Conservation (phyloP, 2,329 filamentous ascomycete genomes). For the Aspergillus melleus region DNA sequence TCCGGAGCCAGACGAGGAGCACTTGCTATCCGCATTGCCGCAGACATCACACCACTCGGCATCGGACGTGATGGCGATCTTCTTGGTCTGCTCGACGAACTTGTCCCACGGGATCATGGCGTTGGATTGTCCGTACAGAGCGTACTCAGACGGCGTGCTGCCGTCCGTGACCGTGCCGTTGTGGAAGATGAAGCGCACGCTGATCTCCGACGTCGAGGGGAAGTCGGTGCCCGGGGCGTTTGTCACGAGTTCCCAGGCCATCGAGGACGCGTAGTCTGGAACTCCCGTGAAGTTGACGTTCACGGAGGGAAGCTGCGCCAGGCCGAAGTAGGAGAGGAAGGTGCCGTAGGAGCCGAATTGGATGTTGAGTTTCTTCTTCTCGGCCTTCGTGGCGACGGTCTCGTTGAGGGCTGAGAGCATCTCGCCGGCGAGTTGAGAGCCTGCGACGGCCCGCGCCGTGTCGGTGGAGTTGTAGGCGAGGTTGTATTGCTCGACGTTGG, state of each 20-base stretch:
- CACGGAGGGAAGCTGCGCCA: constrained; percentile 51
- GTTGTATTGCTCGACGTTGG: constrained; percentile 77
- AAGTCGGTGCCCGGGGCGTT: constrained; percentile 44
- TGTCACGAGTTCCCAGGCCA: constrained; percentile 74
- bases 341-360: constrained; percentile 64
- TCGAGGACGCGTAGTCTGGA: constrained; percentile 79
- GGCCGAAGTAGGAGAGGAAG: constrained; percentile 63
- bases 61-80: constrained; percentile 66
- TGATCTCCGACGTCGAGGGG: constrained; percentile 51
- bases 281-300: constrained; percentile 70
- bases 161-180: constrained; percentile 57
- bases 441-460: constrained; percentile 51
- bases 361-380: constrained; percentile 46
- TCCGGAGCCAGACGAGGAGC: constrained; percentile 50
- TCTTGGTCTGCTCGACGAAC: constrained; percentile 64
- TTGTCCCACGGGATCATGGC: constrained; percentile 65
- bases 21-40: constrained; percentile 69
- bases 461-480: constrained; percentile 71
- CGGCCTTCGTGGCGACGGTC: constrained; percentile 38
- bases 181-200: constrained; percentile 63
- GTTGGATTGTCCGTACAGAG: constrained; percentile 60
- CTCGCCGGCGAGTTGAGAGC: constrained; percentile 66
- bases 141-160: constrained; percentile 54
- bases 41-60: constrained; percentile 73
- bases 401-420: constrained; percentile 51